Base-by-base conservation (phyloP, 2,329 filamentous ascomycete species). In the Arthrobotrys iridis region DNA sequence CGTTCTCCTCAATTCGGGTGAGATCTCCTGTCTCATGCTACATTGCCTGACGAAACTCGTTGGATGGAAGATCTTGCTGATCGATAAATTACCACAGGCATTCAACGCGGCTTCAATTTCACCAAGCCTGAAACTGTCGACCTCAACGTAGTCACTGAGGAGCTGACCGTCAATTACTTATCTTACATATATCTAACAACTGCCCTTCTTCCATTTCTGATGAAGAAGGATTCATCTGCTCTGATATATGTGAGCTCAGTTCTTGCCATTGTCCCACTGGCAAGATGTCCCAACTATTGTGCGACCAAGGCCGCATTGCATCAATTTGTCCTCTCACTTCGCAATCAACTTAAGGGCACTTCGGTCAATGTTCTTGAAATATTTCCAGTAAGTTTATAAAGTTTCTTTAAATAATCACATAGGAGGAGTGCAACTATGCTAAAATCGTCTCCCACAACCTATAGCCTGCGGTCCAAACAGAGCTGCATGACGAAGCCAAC, bases 1-100 rank as follows among this genome's bases (percentile, higher is more conserved):
- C 77, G 79, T 90, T 24, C 80, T 89, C 64, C 81, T 89, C 58
- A 89, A 88, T 79, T 85, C 87, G 0, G 87, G 87, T 66, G 46
- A 33, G 24, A 26, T 46, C 22, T 43, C 8, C 15, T 28, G 22
- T 45, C 13, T 28, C n/a, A 8, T 33, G 15, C 18, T 33, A 18
- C 26, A 3, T 8, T 33, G n/a, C n/a, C 24, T 30, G 3, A 3
- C 43, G 8, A 55, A 24, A 22, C 45, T 26, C 3, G 5, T 30
- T 30, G 10, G 28, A 15, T 11, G 13, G 43, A 35, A 20, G 26
- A 11, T 63, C 41, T 7, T 30, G 45, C 30, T 52, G 28, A 55
- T 55, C 28, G 10, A n/a, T 41, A 40, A 22, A 20, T 13, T 43
- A 48, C 28, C 41, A 65, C 33, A 74, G 70, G 70, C 6, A 82